Percentiles rank a stretch among this genome's conserved stretches.
Conservation (phyloP, 2,329 filamentous ascomycete species). For the Apiospora rasikravindrae region DNA sequence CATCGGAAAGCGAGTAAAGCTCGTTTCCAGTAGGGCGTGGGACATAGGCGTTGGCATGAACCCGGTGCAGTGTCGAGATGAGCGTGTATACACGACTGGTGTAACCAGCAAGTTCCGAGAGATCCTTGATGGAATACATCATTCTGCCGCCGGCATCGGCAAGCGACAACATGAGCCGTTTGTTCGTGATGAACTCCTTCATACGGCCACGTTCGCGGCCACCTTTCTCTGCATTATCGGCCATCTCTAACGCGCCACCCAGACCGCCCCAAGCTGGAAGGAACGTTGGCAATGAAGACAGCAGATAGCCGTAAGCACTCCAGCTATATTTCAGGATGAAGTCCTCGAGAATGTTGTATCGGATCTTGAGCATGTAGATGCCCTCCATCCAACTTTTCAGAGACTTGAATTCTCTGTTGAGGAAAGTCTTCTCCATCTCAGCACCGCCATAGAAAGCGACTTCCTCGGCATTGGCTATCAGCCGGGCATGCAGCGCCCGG, state of each 20-base stretch:
- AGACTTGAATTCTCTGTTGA: constrained; percentile 91
- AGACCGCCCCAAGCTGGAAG: constrained; percentile 91
- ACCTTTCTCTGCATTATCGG: constrained; percentile 53
- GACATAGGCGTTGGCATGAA: constrained; percentile 89
- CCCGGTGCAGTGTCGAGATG: constrained; percentile 91
- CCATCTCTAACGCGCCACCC: constrained; percentile 73
- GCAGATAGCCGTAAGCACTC: constrained; percentile 95
- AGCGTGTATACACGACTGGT: constrained; percentile 95
- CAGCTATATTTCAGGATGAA: constrained; percentile 98
- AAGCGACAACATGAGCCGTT: constrained; percentile 94
- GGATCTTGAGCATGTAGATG: constrained; percentile 96
- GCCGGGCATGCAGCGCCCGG: constrained; percentile 83
- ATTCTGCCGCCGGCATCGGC: constrained; percentile 95
- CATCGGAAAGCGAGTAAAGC: constrained; percentile 86
- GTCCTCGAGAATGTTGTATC: constrained; percentile 98
- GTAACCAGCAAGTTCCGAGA: constrained; percentile 93
- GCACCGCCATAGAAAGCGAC: constrained; percentile 97
- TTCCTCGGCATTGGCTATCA: constrained; percentile 97
- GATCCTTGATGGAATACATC: constrained; percentile 99
- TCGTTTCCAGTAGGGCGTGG: constrained; percentile 71
- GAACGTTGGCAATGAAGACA: constrained; percentile 93
- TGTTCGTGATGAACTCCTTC: constrained; percentile 99
- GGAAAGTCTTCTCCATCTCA: constrained; percentile 90
- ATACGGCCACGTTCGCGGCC: constrained; percentile 83
- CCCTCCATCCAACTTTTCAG: constrained; percentile 97